Base-by-base conservation (phyloP, 2,329 filamentous ascomycete species). In the Colletotrichum plurivorum region DNA sequence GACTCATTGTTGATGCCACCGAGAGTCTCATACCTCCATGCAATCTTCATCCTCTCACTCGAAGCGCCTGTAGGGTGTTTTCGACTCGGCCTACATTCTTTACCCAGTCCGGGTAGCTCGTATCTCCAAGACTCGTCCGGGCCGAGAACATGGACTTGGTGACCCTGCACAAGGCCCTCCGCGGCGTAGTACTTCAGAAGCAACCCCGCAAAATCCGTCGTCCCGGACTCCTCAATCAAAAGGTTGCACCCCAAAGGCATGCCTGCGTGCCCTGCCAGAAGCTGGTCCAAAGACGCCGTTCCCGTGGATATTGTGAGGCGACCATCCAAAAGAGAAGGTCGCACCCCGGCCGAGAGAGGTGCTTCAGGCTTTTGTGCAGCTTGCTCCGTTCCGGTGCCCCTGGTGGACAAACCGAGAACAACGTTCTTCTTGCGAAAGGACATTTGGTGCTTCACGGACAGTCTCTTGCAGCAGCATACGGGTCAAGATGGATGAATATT, bases 41-140 rank as follows among this genome's bases (percentile, higher is more conserved):
- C 96, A 83, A 99, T 99, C 83, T 97, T 98, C 96, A 99, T 98
- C 80, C 92, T 95, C 71, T 95, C 93, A 15, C 86, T 85, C 2
- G 80, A 75, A 3, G 78, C 73, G 16, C 76, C 63, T 46, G 84
- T 82, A 39, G 85, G 73, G 63, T 56, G 78, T 82, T 73, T 73
- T 69, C 49, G 76, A 77, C 79, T 75, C 84, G 58, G 84, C 81
- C 71, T 78, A 55, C 75, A 73, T 16, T 80, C 78, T 10, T 75
- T 82, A 2, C 85, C 86, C 41, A 97, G 79, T 0, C 93, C 95
- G 3, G 96, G 96, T 22, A 99, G 84, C 73, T 95, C 94, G 71
- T 93, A 86, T 45, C 90, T 89, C 96, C 96, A 98, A 54, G 87
- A 84, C 70, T 96, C 92, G 8, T 90, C 89, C 71, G 93, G 85